Base-by-base conservation (phyloP, 345 rosid species). In the Eucalyptus cloeziana region DNA sequence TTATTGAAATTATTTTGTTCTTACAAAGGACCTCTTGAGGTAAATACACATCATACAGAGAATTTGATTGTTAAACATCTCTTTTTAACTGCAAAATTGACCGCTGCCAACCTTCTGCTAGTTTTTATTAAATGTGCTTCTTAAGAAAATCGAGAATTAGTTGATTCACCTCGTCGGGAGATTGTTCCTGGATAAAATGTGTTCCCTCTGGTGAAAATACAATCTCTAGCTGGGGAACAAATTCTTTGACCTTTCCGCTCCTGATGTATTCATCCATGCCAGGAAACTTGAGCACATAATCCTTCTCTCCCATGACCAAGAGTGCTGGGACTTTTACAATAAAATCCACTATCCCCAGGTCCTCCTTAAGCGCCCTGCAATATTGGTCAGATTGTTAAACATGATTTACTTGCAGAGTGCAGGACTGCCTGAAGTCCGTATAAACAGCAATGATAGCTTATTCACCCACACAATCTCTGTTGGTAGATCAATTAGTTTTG, bases 261-360 rank as follows among this genome's bases (percentile, higher is more conserved):
- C 85, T 89, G 89, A 94, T 90, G 87, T 90, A 94, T 25, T 92
- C 94, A 67, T 93, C 95, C 89, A 91, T 92, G 79, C 95, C 95
- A 2, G 93, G 94, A 89, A 95, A 94, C 67, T 91, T 92, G 15
- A 94, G 86, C 85, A 90, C 88, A 87, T 92, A 94, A 86, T 95
- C 97, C 90, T 92, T 91, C 33, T 90, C 90, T 3, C 95, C 97
- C 94, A 93, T 90, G 88, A 95, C 91, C 67, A 95, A 89, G 12
- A 94, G 86, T 3, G 93, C 93, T 24, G 96, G 94, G 67, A 86
- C 92, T 89, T 91, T 89, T 50, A 94, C 91, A 11, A 49, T 79
- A 6, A 88, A 86, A 86, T 93, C 93, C 79, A 76, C 7, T 62
- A 91, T 14, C 47, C 50, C 15, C 31, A 51, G 47, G 67, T 81